These are phyloP conservation scores for Pilobolus umbonatus DNA, from an alignment of 192 early-diverging fungal genomes.

Conservation along the genomic window DNA sequence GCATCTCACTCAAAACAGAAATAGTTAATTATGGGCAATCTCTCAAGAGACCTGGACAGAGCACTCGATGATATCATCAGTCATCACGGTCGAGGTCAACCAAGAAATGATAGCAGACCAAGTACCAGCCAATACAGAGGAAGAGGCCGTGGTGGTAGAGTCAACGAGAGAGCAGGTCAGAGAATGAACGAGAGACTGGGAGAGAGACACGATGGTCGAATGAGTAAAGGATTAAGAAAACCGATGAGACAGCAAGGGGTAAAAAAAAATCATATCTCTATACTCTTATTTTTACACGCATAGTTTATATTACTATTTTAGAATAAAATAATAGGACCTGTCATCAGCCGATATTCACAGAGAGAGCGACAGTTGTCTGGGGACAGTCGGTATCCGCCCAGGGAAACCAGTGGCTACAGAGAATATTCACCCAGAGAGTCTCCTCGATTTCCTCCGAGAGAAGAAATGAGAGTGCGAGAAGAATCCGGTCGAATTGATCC, in stretches of 20 bases:
- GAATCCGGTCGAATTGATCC: constrained; percentile 4
- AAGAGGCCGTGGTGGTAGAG: neutral
- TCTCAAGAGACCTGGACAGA: constrained; percentile 7
- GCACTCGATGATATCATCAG: constrained; percentile 10
- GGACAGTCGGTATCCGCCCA: neutral
- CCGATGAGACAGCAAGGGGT: no score
- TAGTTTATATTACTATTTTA: neutral
- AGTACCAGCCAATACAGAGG: neutral
- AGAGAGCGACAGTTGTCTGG: neutral
- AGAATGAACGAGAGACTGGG: neutral
- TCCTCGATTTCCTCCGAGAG: neutral
- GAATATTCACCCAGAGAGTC: neutral
- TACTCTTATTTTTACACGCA: no score
- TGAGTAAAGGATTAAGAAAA: no score
- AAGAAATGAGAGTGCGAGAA: no score
- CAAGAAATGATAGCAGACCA: neutral
- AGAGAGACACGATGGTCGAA: neutral
- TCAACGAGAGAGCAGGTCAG: neutral
- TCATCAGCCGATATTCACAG: neutral
- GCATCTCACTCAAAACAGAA: no score
- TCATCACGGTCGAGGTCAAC: neutral
- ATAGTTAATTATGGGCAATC: no score
- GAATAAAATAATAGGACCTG: neutral
- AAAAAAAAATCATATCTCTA: no score
- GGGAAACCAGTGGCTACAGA: neutral